Evolutionary conservation across 1,284 basidiomycete species (phyloP).

Genomic region (Ustilago lituana): DNA sequence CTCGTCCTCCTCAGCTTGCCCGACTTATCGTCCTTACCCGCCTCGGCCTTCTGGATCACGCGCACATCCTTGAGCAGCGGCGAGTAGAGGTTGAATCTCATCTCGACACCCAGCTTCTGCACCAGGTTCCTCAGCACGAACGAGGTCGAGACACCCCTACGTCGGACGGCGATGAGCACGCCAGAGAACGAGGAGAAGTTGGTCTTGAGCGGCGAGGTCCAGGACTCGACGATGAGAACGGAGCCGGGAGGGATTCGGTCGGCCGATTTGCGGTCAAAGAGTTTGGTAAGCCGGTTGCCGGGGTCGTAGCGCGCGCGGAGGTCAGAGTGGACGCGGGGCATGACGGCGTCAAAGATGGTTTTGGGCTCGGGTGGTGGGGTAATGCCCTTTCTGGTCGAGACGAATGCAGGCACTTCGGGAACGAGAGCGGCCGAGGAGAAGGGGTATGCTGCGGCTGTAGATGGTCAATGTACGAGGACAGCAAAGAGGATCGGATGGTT

Average conservation of each 20-base stretch:
- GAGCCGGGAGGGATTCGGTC: conserved; percentile 61
- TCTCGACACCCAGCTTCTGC: conserved; percentile 66
- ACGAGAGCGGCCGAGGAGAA: conserved; percentile 53
- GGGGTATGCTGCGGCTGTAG: conserved; percentile 39
- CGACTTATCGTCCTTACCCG: conserved; percentile 53
- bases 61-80: conserved; percentile 64
- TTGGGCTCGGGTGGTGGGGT: conserved; percentile 47
- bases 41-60: conserved; percentile 60
- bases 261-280: conserved; percentile 59
- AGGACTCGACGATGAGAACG: conserved; percentile 64
- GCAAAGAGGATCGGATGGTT: not conserved
- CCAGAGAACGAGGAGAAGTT: conserved; percentile 62
- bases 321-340: conserved; percentile 56
- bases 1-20: conserved; percentile 55
- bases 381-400: conserved; percentile 35
- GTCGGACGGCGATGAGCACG: conserved; percentile 61
- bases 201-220: conserved; percentile 53
- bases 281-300: conserved; percentile 52
- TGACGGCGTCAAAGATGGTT: conserved; percentile 47
- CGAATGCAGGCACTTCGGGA: conserved; percentile 29
- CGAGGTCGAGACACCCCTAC: conserved; percentile 60
- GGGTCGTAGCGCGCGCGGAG: conserved; percentile 59
- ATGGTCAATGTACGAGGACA: not conserved
- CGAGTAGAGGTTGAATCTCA: conserved; percentile 63
- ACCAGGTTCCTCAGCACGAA: conserved; percentile 65